Base-by-base conservation (phyloP, 805 yeast genomes). In the Osmozyma mogii region DNA sequence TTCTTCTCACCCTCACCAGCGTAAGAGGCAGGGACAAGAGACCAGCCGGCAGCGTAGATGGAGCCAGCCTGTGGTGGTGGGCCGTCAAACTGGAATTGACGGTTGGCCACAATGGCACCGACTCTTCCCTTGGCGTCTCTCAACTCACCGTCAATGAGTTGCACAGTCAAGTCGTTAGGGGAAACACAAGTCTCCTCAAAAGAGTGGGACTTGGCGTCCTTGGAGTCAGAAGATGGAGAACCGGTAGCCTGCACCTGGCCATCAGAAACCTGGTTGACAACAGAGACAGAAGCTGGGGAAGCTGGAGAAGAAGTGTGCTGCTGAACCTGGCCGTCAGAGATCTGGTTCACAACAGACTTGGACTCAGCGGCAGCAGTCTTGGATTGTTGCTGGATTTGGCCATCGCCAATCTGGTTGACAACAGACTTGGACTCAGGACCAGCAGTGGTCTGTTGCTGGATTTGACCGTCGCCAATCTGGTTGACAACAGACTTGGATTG, bases 241-340 rank as follows among this genome's bases (percentile, higher is more conserved):
- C n/a, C n/a, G n/a, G n/a, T n/a, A n/a, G 24, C 24, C 24, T 21
- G 24, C 13, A 21, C 12, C 24, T 21, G 24, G 24, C 24, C 24
- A 10, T 21, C 24, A 10, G n/a, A 7, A 13, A 21, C 11, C 24
- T 21, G 24, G 12, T 6, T 7, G 12, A 10, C 24, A 8, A 13
- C 24, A 10, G 24, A n/a, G 11, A 28, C 34, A 22, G 69, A 72
- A 40, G 82, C 78, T 47, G 68, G 72, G 44, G 75, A 69, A 35
- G 82, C 68, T 57, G 82, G 83, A 19, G 81, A 24, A 17, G 29
- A 31, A 17, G 36, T 26, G 14, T 37, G 32, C 23, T 35, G 29
- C 29, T 37, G 41, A 15, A 37, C 29, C 29, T 37, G 22, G 34
- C 38, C 40, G 46, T 40, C 26, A 40, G 24, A 7, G 24, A 22